A percentile compares a stretch with the other conserved stretches of the same genome.
These are phyloP conservation scores for Purshia tridentata DNA, from an alignment of 306 rosid genomes.

Conservation along the genomic window DNA sequence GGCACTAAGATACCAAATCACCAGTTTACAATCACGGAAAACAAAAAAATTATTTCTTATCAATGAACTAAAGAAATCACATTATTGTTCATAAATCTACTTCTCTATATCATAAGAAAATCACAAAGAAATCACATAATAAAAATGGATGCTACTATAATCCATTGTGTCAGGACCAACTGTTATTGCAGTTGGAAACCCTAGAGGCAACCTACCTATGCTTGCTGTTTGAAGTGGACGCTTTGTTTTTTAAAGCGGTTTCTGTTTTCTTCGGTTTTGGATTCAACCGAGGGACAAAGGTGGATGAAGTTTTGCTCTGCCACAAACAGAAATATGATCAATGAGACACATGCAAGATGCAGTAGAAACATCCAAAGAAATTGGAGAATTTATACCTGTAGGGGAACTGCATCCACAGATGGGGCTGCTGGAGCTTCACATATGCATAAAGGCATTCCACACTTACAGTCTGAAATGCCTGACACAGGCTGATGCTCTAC, in stretches of 20 bases:
- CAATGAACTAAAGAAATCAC: background rate
- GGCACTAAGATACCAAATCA: conserved; percentile 16
- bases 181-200: conserved; percentile 13
- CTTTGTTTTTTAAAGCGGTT: conserved; percentile 49
- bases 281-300: conserved; percentile 46
- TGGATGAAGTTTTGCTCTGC: conserved; percentile 50
- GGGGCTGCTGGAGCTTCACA: conserved; percentile 75
- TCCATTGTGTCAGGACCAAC: conserved; percentile 18
- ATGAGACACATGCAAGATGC: conserved; percentile 19
- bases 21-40: conserved; percentile 12
- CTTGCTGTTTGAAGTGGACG: conserved; percentile 74
- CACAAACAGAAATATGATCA: conserved; percentile 22
- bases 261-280: conserved; percentile 80
- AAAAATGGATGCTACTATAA: conserved; percentile 15
- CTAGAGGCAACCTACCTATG: conserved; percentile 50
- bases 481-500: conserved; percentile 37
- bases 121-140: background rate
- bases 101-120: background rate
- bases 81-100: background rate
- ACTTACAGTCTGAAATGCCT: conserved; percentile 63
- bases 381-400: conserved; percentile 49
- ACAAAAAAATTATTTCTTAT: background rate
- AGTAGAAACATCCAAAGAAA: conserved; percentile 7
- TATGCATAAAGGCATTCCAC: conserved; percentile 99
- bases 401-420: conserved; percentile 41